These are phyloP conservation scores for Colletotrichum abscissum DNA, from an alignment of 2,329 filamentous ascomycete species.

Conservation along the genomic window DNA sequence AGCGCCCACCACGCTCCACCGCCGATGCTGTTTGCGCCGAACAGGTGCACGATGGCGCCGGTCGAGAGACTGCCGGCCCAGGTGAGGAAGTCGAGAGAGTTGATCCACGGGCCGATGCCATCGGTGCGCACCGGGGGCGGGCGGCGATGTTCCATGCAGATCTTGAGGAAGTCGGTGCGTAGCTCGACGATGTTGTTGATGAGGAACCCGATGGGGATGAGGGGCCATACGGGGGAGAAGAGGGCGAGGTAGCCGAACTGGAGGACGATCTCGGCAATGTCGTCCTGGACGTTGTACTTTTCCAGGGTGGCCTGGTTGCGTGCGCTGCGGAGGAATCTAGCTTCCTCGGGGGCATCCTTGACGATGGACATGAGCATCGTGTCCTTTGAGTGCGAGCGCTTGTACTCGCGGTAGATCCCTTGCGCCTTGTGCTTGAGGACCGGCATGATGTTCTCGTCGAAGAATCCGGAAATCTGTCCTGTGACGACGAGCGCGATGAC, in stretches of 20 bases:
- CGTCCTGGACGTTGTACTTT: slow-evolving; percentile 77
- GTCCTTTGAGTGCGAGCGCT: slow-evolving; percentile 48
- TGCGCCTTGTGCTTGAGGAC: slow-evolving; percentile 70
- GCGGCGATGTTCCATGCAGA: slow-evolving; percentile 78
- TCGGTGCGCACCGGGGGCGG: slow-evolving; percentile 77
- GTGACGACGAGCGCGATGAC: slow-evolving; percentile 82
- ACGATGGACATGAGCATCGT: slow-evolving; percentile 56
- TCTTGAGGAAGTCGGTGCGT: slow-evolving; percentile 81
- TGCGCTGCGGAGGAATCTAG: slow-evolving; percentile 70
- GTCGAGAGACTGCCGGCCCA: slow-evolving; percentile 81
- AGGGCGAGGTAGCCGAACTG: slow-evolving; percentile 80
- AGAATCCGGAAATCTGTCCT: slow-evolving; percentile 76
- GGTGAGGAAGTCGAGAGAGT: slow-evolving; percentile 74
- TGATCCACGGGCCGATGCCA: slow-evolving; percentile 80
- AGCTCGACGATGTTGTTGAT: slow-evolving; percentile 84
- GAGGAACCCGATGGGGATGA: slow-evolving; percentile 78
- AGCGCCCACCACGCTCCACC: slow-evolving; percentile 73
- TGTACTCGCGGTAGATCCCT: slow-evolving; percentile 57
- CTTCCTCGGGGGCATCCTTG: slow-evolving; percentile 72
- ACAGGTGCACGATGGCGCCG: slow-evolving; percentile 79
- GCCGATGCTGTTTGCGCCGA: slow-evolving; percentile 66
- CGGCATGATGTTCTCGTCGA: slow-evolving; percentile 78
- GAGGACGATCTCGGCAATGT: slow-evolving; percentile 79
- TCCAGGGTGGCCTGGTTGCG: slow-evolving; percentile 76
- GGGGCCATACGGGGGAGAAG: slow-evolving; percentile 81